A percentile compares a stretch with the other conserved stretches of the same genome.
These are phyloP conservation scores for Saccharomyces eubayanus DNA, from an alignment of 805 yeast genomes.

Conservation along the genomic window DNA sequence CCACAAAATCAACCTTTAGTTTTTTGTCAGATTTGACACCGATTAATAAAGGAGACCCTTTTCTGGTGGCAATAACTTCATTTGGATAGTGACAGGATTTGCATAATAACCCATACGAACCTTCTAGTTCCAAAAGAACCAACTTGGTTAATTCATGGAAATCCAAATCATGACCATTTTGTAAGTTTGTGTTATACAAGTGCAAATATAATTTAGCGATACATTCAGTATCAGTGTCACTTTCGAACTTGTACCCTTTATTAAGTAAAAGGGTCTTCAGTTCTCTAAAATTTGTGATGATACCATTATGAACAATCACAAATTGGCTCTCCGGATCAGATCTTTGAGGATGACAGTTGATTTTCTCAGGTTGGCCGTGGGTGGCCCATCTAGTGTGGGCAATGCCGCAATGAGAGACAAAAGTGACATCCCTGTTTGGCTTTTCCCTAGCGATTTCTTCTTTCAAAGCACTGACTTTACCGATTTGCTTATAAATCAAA, in stretches of 20 bases:
- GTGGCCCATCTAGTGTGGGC: slow-evolving; percentile 99
- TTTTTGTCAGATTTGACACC: slow-evolving; percentile 96
- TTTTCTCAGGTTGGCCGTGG: slow-evolving; percentile 83
- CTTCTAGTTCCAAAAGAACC: slow-evolving; percentile 87
- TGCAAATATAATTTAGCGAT: slow-evolving; percentile 93
- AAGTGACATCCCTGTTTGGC: slow-evolving; percentile 53
- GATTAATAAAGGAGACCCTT: slow-evolving; percentile 93
- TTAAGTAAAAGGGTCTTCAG: slow-evolving; percentile 70
- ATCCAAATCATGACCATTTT: slow-evolving; percentile 72
- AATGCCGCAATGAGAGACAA: slow-evolving; percentile 85
- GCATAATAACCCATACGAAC: slow-evolving; percentile 93
- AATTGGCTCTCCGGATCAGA: slow-evolving; percentile 80
- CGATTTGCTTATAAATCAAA: slow-evolving; percentile 72
- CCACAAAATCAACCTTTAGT: slow-evolving; percentile 95
- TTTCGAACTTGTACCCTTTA: slow-evolving; percentile 76
- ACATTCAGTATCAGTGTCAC: slow-evolving; percentile 96
- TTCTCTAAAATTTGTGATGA: slow-evolving; percentile 90
- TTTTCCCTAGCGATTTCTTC: slow-evolving; percentile 46
- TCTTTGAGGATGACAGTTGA: slow-evolving; percentile 93
- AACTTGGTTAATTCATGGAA: slow-evolving; percentile 88
- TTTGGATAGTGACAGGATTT: slow-evolving; percentile 89
- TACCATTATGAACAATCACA: slow-evolving; percentile 94
- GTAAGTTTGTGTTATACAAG: slow-evolving; percentile 66
- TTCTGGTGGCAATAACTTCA: slow-evolving; percentile 93
- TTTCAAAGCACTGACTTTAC: slow-evolving; percentile 80